Base-by-base conservation (phyloP, 2,329 filamentous ascomycete genomes). In the Sarocladiaceae sp. region DNA sequence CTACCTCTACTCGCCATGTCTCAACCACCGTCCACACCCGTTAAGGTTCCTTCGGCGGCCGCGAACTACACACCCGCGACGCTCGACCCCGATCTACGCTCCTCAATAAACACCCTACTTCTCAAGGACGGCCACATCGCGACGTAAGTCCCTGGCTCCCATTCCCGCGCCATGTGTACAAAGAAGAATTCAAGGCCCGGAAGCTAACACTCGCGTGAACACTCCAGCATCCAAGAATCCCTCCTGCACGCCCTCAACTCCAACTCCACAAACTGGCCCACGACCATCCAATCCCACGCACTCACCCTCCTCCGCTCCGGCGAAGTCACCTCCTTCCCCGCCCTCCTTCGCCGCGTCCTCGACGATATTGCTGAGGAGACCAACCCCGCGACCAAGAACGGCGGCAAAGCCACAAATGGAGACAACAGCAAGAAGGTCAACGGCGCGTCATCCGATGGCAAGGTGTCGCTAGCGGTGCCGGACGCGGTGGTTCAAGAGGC, bases 191-290 rank as follows among this genome's bases (percentile, higher is more conserved):
- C n/a, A n/a, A n/a, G n/a, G n/a, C n/a, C n/a, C n/a, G n/a, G n/a
- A n/a, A n/a, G n/a, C n/a, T n/a, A n/a, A n/a, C n/a, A n/a, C n/a
- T n/a, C n/a, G n/a, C n/a, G n/a, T n/a, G n/a, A n/a, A n/a, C 23
- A 23, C 21, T 12, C 11, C 56, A 82, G 80, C 53, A 83, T 83
- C 53, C 78, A 83, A 67, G 78, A 83, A 46, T 65, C 72, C 33
- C 73, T 83, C 56, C 73, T 82, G 33, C 78, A 83, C 63, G 61
- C 74, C 48, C 74, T 83, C 43, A 68, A 83, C 60, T 66, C 78
- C 40, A 68, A 81, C 62, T 59, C 67, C 4, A 65, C 72, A 50
- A 80, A 83, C 67, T 83, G 80, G 79, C 78, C 79, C 2, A 79
- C 79, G 10, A 55, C 65, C 40, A 66, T 83, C 50, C 76, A 82